Percentiles rank a stretch among this genome's conserved stretches.
phyloP scores from a whole-genome alignment of 768 basidiomycete genomes.

The Lactarius psammicola region DNA sequence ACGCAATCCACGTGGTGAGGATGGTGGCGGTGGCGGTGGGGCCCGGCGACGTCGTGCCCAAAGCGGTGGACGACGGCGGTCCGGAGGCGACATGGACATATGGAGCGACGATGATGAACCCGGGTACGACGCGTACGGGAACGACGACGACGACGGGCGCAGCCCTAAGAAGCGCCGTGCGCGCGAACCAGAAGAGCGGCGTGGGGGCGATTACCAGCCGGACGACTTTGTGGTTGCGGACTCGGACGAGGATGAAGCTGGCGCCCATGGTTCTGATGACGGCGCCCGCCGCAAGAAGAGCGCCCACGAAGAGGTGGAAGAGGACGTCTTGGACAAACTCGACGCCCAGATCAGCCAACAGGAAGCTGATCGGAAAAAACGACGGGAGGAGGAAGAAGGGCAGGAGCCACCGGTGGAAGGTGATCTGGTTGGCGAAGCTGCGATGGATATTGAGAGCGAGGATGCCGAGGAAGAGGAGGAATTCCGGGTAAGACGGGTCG shows the following conservation, averaged over 20 bases:
- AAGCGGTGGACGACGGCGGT: conserved; percentile 36
- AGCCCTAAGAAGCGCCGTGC: conserved; percentile 46
- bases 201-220: conserved; percentile 71
- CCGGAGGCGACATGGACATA: conserved; percentile 43
- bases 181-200: conserved; percentile 44
- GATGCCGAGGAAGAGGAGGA: conserved; percentile 64
- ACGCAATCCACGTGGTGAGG: conserved; percentile 53
- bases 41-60: conserved; percentile 43
- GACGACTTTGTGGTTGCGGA: conserved; percentile 87
- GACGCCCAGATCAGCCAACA: conserved; percentile 63
- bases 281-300: conserved; percentile 34
- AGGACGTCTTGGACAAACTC: conserved; percentile 68
- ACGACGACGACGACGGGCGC: conserved; percentile 46
- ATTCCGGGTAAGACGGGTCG: conserved; percentile 57
- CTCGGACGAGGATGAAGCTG: conserved; percentile 58
- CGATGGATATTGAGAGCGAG: conserved; percentile 76
- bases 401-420: conserved; percentile 32
- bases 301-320: conserved; percentile 42
- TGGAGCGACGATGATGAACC: conserved; percentile 72
- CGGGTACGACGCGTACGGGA: conserved; percentile 37
- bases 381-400: conserved; percentile 32
- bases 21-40: conserved; percentile 46
- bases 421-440: conserved; percentile 40
- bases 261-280: conserved; percentile 22
- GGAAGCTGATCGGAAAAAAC: conserved; percentile 52